Conservation (phyloP, 2,329 filamentous ascomycete genomes). For the Diaporthe helianthi region DNA sequence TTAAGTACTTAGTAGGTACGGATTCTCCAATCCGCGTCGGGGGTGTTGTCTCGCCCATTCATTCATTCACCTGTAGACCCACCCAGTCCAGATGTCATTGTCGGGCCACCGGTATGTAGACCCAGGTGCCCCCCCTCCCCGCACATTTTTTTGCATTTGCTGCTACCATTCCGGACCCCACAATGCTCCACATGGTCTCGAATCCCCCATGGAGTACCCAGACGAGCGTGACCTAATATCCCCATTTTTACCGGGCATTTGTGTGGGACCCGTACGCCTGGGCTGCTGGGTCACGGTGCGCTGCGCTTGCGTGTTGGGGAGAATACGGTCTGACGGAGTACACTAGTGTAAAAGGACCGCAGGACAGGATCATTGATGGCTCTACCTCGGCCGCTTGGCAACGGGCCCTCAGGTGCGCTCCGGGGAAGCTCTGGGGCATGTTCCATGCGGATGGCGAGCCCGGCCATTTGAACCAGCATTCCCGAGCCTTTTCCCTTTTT, state of each 20-base stretch:
- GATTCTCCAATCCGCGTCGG: not conserved
- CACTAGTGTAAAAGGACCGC: no score
- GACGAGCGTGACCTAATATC: conserved; percentile 15
- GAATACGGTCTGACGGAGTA: no score
- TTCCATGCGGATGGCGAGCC: not conserved
- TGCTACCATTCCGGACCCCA: not conserved
- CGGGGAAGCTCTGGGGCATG: conserved; percentile 8
- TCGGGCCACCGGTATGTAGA: no score
- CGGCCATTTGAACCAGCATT: conserved; percentile 11
- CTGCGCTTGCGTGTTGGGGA: not conserved
- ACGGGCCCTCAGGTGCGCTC: not conserved
- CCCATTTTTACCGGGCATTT: conserved; percentile 7
- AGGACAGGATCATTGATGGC: no score
- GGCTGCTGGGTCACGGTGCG: no score
- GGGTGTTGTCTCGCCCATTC: no score
- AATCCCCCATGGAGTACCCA: conserved; percentile 19
- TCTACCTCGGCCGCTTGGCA: conserved; percentile 30
- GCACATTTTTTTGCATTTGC: conserved; percentile 5
- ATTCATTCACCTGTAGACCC: no score
- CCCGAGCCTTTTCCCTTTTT: no score
- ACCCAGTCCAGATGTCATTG: no score
- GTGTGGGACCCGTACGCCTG: not conserved
- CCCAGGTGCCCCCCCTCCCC: not conserved
- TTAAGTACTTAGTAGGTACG: no score
- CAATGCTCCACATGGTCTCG: conserved; percentile 13